These are phyloP conservation scores for Chlorophyllum brunneum DNA, from an alignment of 768 basidiomycete species.

Conservation along the genomic window DNA sequence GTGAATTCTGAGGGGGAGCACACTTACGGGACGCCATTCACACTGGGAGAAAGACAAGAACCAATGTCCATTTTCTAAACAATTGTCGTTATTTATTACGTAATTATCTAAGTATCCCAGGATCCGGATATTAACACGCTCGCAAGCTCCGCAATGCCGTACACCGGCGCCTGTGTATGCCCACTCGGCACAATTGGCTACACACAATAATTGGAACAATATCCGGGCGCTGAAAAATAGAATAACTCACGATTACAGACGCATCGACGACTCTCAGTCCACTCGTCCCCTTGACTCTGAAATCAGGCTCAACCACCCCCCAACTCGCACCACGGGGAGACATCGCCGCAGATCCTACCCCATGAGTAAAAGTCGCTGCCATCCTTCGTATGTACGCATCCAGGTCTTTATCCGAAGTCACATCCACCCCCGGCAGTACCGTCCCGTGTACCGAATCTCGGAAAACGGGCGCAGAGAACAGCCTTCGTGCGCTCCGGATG, in stretches of 20 bases:
- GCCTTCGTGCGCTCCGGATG: constrained; percentile 10
- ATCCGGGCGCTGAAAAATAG: not conserved
- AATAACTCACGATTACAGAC: constrained; percentile 28
- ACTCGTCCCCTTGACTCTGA: constrained; percentile 29
- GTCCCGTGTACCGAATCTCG: constrained; percentile 1
- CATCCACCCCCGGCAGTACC: not conserved
- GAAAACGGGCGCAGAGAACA: constrained; percentile 10
- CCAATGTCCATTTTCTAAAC: not conserved
- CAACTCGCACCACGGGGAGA: constrained; percentile 19
- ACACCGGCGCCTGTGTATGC: constrained; percentile 11
- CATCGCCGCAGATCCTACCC: constrained; percentile 30
- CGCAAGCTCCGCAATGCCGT: constrained; percentile 8
- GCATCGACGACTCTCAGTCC: constrained; percentile 36
- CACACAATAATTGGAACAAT: not conserved
- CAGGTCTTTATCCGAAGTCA: not conserved
- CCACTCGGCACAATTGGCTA: constrained; percentile 8
- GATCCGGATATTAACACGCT: too few relatives aligned
- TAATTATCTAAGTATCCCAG: not conserved
- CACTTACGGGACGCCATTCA: constrained; percentile 3
- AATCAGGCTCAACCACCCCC: constrained; percentile 35
- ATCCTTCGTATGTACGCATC: constrained; percentile 19
- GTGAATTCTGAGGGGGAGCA: too few relatives aligned
- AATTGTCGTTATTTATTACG: not conserved
- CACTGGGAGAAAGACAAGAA: not conserved
- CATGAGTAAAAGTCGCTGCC: constrained; percentile 24